Base-by-base conservation (phyloP, 2,329 filamentous ascomycete genomes). In the Endocalyx cinctus region DNA sequence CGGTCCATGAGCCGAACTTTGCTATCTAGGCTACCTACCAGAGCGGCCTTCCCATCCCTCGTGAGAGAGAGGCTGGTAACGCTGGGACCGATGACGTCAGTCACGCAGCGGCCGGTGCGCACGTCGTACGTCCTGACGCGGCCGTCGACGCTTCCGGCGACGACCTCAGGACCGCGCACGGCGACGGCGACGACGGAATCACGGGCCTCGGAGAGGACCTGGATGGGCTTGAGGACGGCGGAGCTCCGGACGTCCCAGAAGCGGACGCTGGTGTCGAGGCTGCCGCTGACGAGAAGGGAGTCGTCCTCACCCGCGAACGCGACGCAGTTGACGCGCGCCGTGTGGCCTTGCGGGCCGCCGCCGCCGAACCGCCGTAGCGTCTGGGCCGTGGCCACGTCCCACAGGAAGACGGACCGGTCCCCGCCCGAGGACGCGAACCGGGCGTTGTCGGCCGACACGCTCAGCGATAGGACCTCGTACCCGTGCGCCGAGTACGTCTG, bases 401-500 rank as follows among this genome's bases (percentile, higher is more conserved):
- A 97, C 5, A 96, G 71, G 55, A 96, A 96, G 0, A 95, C 87
- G 41, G 77, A 73, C 48, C 90, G 85, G 65, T 98, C 92, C 38
- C 92, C 92, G 46, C 92, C 92, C 2, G 79, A 77, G n/a, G 82
- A 89, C 8, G 81, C 82, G 59, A 98, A 96, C 27, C 79, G 79
- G 45, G 87, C 76, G 61, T 98, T 98, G 64, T 87, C 82, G 16
- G 67, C 54, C 6, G 77, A 67, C 31, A 96, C 83, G 33, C 76
- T 70, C 25, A 98, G 71, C 46, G 86, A 84, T 39, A 96, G 80
- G 6, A 98, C 84, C 48, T 89, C 84, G 66, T 98, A 95, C 46
- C 87, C 89, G 63, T 98, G 92, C 3, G 85, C 87, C 22, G 80
- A 69, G 65, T 95, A 98, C 22, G 79, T 85, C 62, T 96, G 89